Evolutionary conservation across 2,329 filamentous ascomycete species (phyloP).

Genomic region (Epichloe gansuensis): DNA sequence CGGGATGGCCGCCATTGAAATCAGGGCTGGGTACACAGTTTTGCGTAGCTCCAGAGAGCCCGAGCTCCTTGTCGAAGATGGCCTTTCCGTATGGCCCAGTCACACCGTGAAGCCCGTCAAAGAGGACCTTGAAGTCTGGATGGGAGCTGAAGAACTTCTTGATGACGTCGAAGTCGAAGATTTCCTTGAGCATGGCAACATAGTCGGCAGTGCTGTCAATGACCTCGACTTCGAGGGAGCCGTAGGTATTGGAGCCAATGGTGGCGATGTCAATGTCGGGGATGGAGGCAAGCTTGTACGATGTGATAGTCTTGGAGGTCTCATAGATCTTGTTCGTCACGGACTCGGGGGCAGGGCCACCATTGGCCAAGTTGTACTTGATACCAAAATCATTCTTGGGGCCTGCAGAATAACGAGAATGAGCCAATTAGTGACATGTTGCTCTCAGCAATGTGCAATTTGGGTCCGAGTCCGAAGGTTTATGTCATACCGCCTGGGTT

Average conservation of each 20-base stretch:
- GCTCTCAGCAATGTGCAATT: not conserved
- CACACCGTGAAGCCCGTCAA: slow-evolving; percentile 87
- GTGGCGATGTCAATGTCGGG: slow-evolving; percentile 73
- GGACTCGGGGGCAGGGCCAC: slow-evolving; percentile 86
- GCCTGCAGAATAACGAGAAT: slow-evolving; percentile 35
- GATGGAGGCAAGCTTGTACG: slow-evolving; percentile 84
- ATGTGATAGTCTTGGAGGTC: slow-evolving; percentile 74
- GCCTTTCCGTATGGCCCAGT: slow-evolving; percentile 90
- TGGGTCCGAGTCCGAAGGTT: not conserved
- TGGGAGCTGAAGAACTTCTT: slow-evolving; percentile 81
- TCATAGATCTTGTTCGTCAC: slow-evolving; percentile 98
- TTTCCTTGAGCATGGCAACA: slow-evolving; percentile 88
- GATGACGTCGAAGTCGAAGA: slow-evolving; percentile 96
- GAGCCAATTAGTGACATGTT: not conserved
- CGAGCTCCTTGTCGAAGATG: slow-evolving; percentile 90
- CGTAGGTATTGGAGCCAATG: slow-evolving; percentile 75
- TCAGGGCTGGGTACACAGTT: slow-evolving; percentile 89
- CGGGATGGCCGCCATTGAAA: slow-evolving; percentile 94
- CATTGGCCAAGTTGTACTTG: slow-evolving; percentile 98
- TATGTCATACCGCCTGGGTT: slow-evolving; percentile 75
- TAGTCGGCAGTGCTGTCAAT: slow-evolving; percentile 91
- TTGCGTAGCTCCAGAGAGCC: slow-evolving; percentile 64
- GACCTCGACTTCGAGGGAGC: slow-evolving; percentile 82
- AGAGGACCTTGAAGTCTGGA: slow-evolving; percentile 90
- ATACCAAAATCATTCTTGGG: slow-evolving; percentile 95